A percentile compares a stretch with the other conserved stretches of the same genome.
These are phyloP conservation scores for Ambrosiella beaveri DNA, from an alignment of 2,329 filamentous ascomycete species.

Conservation along the genomic window DNA sequence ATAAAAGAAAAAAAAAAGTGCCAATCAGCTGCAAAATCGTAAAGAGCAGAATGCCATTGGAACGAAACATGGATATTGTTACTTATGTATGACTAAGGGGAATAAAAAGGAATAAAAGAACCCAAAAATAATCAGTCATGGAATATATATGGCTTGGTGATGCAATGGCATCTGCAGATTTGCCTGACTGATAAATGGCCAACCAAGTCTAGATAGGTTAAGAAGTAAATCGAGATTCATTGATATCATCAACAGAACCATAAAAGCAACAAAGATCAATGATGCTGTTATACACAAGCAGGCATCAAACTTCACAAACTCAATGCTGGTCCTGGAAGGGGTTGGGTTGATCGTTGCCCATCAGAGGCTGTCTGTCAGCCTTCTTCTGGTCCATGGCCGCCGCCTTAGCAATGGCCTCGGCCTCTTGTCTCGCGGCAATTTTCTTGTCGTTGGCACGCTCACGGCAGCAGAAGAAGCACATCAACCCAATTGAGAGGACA, in stretches of 20 bases:
- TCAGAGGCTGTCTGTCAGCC: constrained; percentile 22
- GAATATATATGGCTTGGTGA: not conserved
- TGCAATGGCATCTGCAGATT: not conserved
- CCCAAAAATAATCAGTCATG: no score
- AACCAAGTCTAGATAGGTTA: not conserved
- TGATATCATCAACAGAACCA: not conserved
- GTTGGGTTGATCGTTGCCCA: constrained; percentile 18
- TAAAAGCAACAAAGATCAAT: not conserved
- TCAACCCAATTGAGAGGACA: constrained; percentile 21
- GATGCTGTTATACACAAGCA: not conserved
- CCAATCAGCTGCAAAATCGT: no score
- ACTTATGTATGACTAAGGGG: no score
- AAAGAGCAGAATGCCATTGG: no score
- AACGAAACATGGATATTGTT: no score
- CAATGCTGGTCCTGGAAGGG: constrained; percentile 23
- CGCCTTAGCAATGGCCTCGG: constrained; percentile 32
- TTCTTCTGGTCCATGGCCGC: constrained; percentile 24
- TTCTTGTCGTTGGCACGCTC: constrained; percentile 30
- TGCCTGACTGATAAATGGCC: not conserved
- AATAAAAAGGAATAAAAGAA: no score
- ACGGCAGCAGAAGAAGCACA: constrained; percentile 35
- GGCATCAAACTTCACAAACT: constrained; percentile 1
- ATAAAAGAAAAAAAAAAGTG: no score
- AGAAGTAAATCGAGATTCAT: not conserved
- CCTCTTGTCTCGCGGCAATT: constrained; percentile 29